Evolutionary conservation across 768 basidiomycete species (phyloP).

Genomic region (Boletus tylopilopsis): DNA sequence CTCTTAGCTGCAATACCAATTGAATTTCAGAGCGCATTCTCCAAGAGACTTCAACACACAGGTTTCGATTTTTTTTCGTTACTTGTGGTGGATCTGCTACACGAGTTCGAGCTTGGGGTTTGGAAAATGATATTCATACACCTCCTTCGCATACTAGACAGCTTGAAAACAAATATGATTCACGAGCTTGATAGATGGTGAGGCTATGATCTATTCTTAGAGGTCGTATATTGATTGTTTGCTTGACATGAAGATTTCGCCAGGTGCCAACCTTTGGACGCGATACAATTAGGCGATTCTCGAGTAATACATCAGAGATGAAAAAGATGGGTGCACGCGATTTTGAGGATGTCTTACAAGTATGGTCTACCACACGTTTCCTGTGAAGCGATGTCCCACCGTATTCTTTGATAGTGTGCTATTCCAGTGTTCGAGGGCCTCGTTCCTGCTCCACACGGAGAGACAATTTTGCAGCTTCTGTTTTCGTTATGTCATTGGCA

Average conservation of each 20-base stretch:
- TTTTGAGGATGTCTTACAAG: background rate
- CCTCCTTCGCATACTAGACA: background rate
- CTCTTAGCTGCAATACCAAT: background rate
- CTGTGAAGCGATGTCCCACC: no score
- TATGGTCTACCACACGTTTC: background rate
- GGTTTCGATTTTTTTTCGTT: background rate
- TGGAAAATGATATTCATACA: background rate
- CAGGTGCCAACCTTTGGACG: background rate
- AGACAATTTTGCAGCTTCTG: no score
- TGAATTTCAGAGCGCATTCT: background rate
- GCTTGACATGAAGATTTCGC: background rate
- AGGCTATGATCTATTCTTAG: background rate
- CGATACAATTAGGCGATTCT: background rate
- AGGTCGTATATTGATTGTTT: background rate
- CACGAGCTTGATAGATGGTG: background rate
- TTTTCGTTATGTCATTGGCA: no score
- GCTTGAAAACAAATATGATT: background rate
- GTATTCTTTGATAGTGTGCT: no score
- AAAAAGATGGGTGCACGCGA: background rate
- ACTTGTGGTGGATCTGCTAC: background rate
- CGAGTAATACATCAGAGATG: background rate
- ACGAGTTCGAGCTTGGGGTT: no score
- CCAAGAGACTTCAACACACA: background rate
- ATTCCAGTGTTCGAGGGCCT: no score
- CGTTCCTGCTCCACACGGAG: no score